phyloP scores from a whole-genome alignment of 108 stramenopile species.

The Cyclotella baltica region DNA sequence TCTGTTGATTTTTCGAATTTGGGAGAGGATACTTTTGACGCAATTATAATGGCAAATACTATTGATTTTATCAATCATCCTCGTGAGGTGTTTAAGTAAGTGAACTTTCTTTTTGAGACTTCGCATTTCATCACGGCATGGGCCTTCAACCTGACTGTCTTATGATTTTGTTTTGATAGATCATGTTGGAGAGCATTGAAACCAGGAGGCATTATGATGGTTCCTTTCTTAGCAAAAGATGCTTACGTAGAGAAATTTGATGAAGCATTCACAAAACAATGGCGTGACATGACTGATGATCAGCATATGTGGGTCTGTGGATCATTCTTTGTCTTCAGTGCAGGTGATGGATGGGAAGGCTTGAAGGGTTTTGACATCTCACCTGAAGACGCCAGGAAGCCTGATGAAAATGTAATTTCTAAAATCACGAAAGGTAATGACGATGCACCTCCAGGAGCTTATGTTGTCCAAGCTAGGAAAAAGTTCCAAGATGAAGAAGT shows the following conservation, averaged over 20 bases:
- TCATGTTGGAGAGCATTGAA: constrained; percentile 80
- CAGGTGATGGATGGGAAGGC: constrained; percentile 86
- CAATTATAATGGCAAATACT: constrained; percentile 87
- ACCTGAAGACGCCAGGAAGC: constrained; percentile 77
- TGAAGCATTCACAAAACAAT: constrained; percentile 88
- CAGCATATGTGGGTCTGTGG: constrained; percentile 98
- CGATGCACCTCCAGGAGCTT: constrained; percentile 64
- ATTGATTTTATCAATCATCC: constrained; percentile 85
- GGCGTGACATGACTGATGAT: constrained; percentile 93
- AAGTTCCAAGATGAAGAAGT: constrained; percentile 65
- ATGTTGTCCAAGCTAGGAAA: constrained; percentile 84
- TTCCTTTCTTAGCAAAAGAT: constrained; percentile 77
- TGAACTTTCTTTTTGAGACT: neutral
- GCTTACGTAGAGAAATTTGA: constrained; percentile 75
- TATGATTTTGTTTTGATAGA: constrained; percentile 17
- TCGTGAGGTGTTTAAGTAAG: constrained; percentile 84
- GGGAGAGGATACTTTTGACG: constrained; percentile 75
- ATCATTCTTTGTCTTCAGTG: constrained; percentile 92
- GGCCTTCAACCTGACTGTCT: neutral
- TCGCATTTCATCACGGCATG: too few relatives aligned
- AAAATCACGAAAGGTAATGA: constrained; percentile 43
- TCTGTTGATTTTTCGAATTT: constrained; percentile 66
- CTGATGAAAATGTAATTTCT: constrained; percentile 41
- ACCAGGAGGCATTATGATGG: constrained; percentile 87
- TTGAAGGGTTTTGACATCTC: constrained; percentile 86